phyloP scores from a whole-genome alignment of 768 basidiomycete genomes.

The Inosperma sp. region DNA sequence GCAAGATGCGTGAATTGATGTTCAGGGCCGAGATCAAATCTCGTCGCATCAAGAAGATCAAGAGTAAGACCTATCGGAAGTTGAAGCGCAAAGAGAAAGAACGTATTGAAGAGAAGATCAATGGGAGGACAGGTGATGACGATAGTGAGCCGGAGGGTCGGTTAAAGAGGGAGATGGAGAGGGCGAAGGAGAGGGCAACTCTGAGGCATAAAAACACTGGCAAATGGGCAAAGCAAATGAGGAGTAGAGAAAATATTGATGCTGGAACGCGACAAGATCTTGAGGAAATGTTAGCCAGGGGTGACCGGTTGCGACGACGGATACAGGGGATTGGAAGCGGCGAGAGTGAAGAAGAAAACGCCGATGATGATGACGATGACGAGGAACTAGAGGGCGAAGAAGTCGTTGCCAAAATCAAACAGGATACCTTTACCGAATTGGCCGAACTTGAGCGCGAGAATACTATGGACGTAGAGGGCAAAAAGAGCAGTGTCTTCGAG shows the following conservation, averaged over 20 bases:
- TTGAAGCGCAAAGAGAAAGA: constrained; percentile 76
- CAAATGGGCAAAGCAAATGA: constrained; percentile 81
- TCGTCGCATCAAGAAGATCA: constrained; percentile 89
- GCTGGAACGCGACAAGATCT: constrained; percentile 65
- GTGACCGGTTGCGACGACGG: constrained; percentile 72
- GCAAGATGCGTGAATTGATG: constrained; percentile 87
- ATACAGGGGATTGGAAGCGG: constrained; percentile 65
- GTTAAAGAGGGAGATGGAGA: constrained; percentile 68
- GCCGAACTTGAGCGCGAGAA: constrained; percentile 42
- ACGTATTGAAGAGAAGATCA: constrained; percentile 48
- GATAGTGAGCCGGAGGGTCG: constrained; percentile 31
- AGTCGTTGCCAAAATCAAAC: constrained; percentile 53
- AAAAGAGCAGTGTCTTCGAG: constrained; percentile 71
- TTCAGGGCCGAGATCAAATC: constrained; percentile 92
- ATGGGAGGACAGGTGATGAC: constrained; percentile 42
- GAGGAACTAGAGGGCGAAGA: constrained; percentile 41
- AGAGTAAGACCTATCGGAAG: constrained; percentile 88
- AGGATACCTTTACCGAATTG: constrained; percentile 75
- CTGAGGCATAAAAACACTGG: constrained; percentile 83
- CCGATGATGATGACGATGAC: constrained; percentile 43
- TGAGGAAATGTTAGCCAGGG: constrained; percentile 78
- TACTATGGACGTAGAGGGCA: constrained; percentile 30
- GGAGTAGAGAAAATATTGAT: constrained; percentile 47
- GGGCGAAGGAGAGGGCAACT: constrained; percentile 88
- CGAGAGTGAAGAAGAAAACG: constrained; percentile 47